Percentiles rank a stretch among this genome's conserved stretches.
phyloP scores from a whole-genome alignment of 331 rosid species.

The Quercus lobata region DNA sequence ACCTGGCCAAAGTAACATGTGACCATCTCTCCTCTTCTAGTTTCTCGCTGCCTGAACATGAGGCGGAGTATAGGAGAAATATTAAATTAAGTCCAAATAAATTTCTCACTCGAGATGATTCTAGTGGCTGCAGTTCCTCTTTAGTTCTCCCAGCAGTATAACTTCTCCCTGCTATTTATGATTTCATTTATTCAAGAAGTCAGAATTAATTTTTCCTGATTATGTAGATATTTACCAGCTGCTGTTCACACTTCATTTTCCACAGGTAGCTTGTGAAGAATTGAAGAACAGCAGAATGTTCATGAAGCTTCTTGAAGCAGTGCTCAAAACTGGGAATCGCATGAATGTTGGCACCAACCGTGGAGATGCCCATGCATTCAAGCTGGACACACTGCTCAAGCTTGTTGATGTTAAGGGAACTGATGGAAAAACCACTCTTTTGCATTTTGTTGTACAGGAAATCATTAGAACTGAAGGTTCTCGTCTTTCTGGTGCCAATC shows the following conservation, averaged over 20 bases:
- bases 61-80: not conserved
- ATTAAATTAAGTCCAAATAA: not conserved
- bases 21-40: not conserved
- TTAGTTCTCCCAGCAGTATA: not conserved
- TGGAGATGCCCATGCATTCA: slow-evolving; percentile 90
- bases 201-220: not conserved
- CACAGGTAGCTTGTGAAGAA: slow-evolving; percentile 78
- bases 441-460: slow-evolving; percentile 92
- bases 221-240: not conserved
- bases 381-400: slow-evolving; percentile 88
- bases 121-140: not conserved
- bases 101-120: not conserved
- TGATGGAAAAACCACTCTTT: slow-evolving; percentile 77
- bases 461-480: slow-evolving; percentile 82
- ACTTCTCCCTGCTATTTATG: not conserved
- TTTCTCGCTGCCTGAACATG: not conserved
- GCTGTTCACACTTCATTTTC: slow-evolving; percentile 11
- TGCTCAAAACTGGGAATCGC: slow-evolving; percentile 87
- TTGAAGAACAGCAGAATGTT: slow-evolving; percentile 74
- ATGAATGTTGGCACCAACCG: slow-evolving; percentile 94
- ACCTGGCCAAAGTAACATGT: not conserved
- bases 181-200: not conserved
- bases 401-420: slow-evolving; percentile 82
- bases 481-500: slow-evolving; percentile 38
- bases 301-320: slow-evolving; percentile 86